A percentile compares a stretch with the other conserved stretches of the same genome.
These are phyloP conservation scores for Trichaptum fuscoviolaceum DNA, from an alignment of 768 basidiomycete genomes.

Conservation along the genomic window DNA sequence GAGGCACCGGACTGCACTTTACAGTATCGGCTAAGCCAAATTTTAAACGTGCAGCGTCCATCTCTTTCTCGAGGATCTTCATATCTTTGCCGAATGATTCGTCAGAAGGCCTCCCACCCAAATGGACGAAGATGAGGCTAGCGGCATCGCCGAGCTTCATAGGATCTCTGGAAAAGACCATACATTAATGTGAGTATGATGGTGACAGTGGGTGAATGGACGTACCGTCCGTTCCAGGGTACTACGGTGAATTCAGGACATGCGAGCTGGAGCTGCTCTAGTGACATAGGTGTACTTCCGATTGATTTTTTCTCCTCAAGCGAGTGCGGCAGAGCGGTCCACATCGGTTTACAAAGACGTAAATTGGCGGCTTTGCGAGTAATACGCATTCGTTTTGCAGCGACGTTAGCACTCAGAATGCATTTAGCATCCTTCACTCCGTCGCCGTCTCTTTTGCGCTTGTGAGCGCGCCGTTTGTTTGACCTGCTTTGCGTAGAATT, in stretches of 20 bases:
- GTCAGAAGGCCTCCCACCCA: neutral
- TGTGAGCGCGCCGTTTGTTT: too few species aligned
- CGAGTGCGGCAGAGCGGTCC: too few species aligned
- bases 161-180: neutral
- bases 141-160: neutral
- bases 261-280: too few species aligned
- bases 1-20: neutral
- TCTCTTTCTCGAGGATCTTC: neutral
- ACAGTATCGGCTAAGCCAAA: neutral
- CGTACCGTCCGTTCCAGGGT: neutral
- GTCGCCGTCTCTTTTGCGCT: too few species aligned
- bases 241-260: neutral
- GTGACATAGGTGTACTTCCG: too few species aligned
- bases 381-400: too few species aligned
- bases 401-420: too few species aligned
- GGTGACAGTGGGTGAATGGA: neutral
- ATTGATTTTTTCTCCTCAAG: too few species aligned
- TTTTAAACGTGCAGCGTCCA: neutral
- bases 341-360: too few species aligned
- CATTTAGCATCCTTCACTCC: too few species aligned
- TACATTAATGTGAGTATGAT: neutral
- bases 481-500: too few species aligned
- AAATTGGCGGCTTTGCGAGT: too few species aligned
- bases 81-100: neutral
- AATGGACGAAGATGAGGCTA: neutral